phyloP scores from a whole-genome alignment of 2,329 filamentous ascomycete genomes.

The Pseudogymnoascus pannorum region DNA sequence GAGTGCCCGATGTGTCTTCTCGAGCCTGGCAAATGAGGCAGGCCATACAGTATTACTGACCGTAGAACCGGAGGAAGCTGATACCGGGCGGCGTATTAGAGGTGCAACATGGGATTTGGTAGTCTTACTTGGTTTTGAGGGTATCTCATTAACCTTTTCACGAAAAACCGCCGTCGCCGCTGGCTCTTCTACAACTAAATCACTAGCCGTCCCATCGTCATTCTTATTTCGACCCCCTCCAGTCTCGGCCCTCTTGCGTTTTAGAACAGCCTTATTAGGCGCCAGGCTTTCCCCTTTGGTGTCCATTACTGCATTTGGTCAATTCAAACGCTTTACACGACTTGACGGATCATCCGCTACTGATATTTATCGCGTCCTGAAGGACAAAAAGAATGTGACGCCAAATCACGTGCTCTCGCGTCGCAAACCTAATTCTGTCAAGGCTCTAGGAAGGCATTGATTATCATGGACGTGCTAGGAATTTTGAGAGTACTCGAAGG shows the following conservation, averaged over 20 bases:
- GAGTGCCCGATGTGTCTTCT: constrained; percentile 72
- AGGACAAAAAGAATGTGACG: not conserved
- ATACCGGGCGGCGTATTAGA: constrained; percentile 10
- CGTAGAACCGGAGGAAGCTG: constrained; percentile 20
- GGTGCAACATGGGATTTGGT: constrained; percentile 29
- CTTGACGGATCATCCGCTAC: not conserved
- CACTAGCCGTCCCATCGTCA: not conserved
- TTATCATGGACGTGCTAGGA: not conserved
- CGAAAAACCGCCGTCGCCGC: constrained; percentile 37
- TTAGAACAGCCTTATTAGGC: constrained; percentile 19
- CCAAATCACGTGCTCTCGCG: constrained; percentile 3
- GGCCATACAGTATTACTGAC: constrained; percentile 52
- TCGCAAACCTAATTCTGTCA: not conserved
- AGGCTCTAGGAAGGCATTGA: not conserved
- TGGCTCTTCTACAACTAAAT: constrained; percentile 11
- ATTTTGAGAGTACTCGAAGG: not conserved
- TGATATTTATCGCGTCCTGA: not conserved
- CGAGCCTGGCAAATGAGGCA: constrained; percentile 61
- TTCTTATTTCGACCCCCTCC: constrained; percentile 19
- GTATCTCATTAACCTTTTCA: constrained; percentile 51
- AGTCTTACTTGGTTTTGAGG: constrained; percentile 37
- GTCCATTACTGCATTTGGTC: not conserved
- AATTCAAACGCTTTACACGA: not conserved
- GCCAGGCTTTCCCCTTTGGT: not conserved
- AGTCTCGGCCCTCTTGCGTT: constrained; percentile 32